Evolutionary conservation across 495 filamentous ascomycete species (phyloP), one percentile per base, ranked within the genome.

Genomic region (Penicillium atrosanguineum): DNA sequence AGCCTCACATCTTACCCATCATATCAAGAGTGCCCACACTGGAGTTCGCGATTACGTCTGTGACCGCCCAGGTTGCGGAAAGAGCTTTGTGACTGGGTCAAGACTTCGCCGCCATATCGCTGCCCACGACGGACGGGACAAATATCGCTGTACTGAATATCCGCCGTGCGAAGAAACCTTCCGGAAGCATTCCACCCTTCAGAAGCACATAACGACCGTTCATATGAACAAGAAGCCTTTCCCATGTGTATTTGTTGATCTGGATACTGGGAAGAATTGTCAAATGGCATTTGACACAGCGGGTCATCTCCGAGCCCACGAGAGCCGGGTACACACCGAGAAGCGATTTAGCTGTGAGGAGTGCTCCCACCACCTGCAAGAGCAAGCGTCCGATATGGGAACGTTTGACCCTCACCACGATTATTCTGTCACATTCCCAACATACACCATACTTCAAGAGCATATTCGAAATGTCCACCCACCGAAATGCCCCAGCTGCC

Each of bases 151-250:
- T 64, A 83, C 79, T 7, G 87, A 83, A 20, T 86, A 85, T 54
- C 82, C 85, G 7, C 86, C 82, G 1, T 98, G 94, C 64, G 75
- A 81, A 31, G 80, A 87, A 67, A 82, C 80, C 14, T 98, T 97
- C 69, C 81, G 94, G 39, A 97, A 97, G 67, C 87, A 91, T 61
- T 82, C 87, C 48, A 96, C 91, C 2, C 80, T 98, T 11, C 83
- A 90, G 59, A 83, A 87, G 16, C 94, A 98, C 68, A 84, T 97
- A 45, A 79, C 82, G 19, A 75, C 78, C 0, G 81, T 78, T 3
- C 94, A 98, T 65, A 74, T 93, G 20, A 75, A 84, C 6, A 65
- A 81, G 52, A 77, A 85, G 19, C 82, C 89, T 1, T 95, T 83
- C 55, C 71, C 77, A 3, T 97, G 92, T 67, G 67, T 69, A 9